phyloP scores from a whole-genome alignment of 176 grass and related monocot species.

The sorghum (Sorghum bicolor) region Sorghum_bicolor_NCBIv3 NC_012878.2:56171001-56171500 shows the following conservation, averaged over 20 bases:
- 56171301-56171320: background rate
- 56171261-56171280: background rate
- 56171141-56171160: too few relatives aligned
- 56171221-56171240: background rate
- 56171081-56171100: background rate
- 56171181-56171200: background rate
- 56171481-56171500: conserved; percentile 70
- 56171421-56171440: conserved; percentile 63
- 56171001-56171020: too few relatives aligned
- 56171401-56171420: conserved; percentile 6
- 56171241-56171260: background rate
- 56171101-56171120: background rate
- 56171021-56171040: background rate
- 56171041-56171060: background rate
- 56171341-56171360: background rate
- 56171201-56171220: background rate
- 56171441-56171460: conserved; percentile 74
- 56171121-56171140: background rate
- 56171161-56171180: background rate
- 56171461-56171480: conserved; percentile 82
- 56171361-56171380: background rate
- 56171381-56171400: background rate
- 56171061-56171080: background rate
- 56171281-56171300: background rate
- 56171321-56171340: background rate